These are phyloP conservation scores for Candida ovalis DNA, from an alignment of 805 yeast genomes.

Conservation along the genomic window DNA sequence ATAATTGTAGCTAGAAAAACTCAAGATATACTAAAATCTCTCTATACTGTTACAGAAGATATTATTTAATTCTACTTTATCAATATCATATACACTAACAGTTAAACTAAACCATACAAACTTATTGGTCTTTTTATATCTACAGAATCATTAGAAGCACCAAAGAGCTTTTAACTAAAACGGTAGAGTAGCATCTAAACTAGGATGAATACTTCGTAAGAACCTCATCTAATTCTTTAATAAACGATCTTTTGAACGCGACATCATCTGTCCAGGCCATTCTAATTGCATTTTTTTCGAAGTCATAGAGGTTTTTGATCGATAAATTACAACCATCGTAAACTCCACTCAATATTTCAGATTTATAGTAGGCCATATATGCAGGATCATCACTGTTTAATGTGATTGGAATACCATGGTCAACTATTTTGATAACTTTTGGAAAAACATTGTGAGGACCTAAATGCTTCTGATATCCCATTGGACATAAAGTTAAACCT, in stretches of 20 bases:
- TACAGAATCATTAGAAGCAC: too few relatives aligned
- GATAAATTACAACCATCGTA: constrained; percentile 13
- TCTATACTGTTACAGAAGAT: too few relatives aligned
- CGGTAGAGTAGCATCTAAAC: too few relatives aligned
- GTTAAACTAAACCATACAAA: too few relatives aligned
- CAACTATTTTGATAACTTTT: constrained; percentile 38
- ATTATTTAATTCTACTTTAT: too few relatives aligned
- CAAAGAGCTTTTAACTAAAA: too few relatives aligned
- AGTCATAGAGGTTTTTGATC: constrained; percentile 13
- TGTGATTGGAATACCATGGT: constrained; percentile 36
- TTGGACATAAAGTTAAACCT: constrained; percentile 41
- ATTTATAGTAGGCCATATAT: constrained; percentile 41
- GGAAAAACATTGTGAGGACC: constrained; percentile 35
- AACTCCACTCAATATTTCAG: constrained; percentile 31
- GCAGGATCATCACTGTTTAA: constrained; percentile 38
- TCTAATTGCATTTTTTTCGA: constrained; percentile 17
- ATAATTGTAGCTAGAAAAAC: too few relatives aligned
- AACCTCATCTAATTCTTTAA: constrained; percentile 12
- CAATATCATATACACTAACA: too few relatives aligned
- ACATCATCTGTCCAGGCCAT: constrained; percentile 23
- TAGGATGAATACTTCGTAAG: constrained; percentile 7
- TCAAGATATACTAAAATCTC: too few relatives aligned
- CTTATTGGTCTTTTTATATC: too few relatives aligned
- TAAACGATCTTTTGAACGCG: constrained; percentile 13
- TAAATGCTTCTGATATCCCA: constrained; percentile 30